A percentile compares a stretch with the other conserved stretches of the same genome.
phyloP scores from a whole-genome alignment of 352 stramenopile genomes.

The Bremia lactucae region DNA sequence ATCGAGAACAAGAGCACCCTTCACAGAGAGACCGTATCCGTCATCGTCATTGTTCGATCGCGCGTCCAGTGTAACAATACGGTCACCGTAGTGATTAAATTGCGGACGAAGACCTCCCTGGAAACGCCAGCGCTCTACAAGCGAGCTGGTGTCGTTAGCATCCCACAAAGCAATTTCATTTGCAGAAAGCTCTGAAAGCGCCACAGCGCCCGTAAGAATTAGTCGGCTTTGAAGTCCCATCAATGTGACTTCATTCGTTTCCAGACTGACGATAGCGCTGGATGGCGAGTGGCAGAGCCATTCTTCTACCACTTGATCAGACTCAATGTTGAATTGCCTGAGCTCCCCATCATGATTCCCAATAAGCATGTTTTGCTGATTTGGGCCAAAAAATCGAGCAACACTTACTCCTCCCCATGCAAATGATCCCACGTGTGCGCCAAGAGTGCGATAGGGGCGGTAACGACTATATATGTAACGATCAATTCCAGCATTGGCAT shows the following conservation, averaged over 20 bases:
- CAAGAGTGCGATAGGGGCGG: conserved; percentile 49
- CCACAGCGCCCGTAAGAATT: conserved; percentile 42
- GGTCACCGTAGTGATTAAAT: conserved; percentile 78
- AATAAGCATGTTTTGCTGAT: conserved; percentile 60
- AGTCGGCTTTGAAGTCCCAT: conserved; percentile 41
- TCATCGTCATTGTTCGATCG: conserved; percentile 23
- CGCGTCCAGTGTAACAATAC: conserved; percentile 53
- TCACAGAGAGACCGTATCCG: conserved; percentile 25
- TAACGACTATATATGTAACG: conserved; percentile 76
- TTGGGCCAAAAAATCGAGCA: conserved; percentile 49
- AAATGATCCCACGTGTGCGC: conserved; percentile 30
- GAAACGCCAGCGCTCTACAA: conserved; percentile 53
- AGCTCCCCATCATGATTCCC: conserved; percentile 68
- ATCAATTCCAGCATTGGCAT: conserved; percentile 58
- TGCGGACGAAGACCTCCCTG: conserved; percentile 37
- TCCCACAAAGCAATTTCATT: conserved; percentile 72
- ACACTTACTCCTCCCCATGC: conserved; percentile 53
- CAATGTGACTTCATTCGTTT: conserved; percentile 55
- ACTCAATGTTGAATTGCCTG: conserved; percentile 43
- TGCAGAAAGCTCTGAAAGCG: conserved; percentile 34
- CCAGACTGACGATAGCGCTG: conserved; percentile 52
- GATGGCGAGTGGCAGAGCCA: conserved; percentile 68
- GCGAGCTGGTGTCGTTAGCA: conserved; percentile 42
- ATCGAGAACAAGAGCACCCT: conserved; percentile 55
- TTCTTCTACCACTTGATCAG: conserved; percentile 53